phyloP scores from a whole-genome alignment of 768 basidiomycete genomes.

The Strobilomyces dryophilus region DNA sequence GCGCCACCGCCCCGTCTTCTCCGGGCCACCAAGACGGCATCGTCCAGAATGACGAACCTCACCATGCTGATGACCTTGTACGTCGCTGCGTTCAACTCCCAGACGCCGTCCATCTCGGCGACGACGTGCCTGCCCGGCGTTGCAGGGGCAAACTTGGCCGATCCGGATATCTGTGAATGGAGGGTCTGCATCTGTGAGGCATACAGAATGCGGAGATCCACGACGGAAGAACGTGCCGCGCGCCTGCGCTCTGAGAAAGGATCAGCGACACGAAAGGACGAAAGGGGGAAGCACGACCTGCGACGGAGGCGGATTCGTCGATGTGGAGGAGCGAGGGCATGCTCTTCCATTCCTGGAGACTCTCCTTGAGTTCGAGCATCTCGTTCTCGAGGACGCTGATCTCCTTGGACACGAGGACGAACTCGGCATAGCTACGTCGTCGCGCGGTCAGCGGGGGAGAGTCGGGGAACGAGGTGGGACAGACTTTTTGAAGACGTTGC shows the following conservation, averaged over 20 bases:
- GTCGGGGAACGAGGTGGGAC: slow-evolving; percentile 22
- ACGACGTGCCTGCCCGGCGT: slow-evolving; percentile 91
- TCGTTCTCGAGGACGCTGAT: slow-evolving; percentile 95
- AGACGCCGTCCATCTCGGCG: slow-evolving; percentile 76
- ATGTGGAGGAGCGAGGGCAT: slow-evolving; percentile 93
- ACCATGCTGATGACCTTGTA: slow-evolving; percentile 89
- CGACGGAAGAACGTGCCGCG: slow-evolving; percentile 84
- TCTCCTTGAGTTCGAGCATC: slow-evolving; percentile 94
- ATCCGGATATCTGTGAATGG: slow-evolving; percentile 88
- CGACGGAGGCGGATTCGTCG: slow-evolving; percentile 69
- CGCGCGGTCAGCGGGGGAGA: slow-evolving; percentile 6
- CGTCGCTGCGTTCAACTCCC: slow-evolving; percentile 87
- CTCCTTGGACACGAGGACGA: slow-evolving; percentile 95
- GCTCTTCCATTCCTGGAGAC: slow-evolving; percentile 90
- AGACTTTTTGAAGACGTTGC: slow-evolving; percentile 90
- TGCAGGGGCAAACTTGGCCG: slow-evolving; percentile 90
- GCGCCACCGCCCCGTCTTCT: slow-evolving; percentile 51
- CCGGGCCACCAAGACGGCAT: slow-evolving; percentile 84
- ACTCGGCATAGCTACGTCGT: slow-evolving; percentile 82
- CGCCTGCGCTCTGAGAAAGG: slow-evolving; percentile 44
- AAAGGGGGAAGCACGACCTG: slow-evolving; percentile 34
- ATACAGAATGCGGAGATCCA: slow-evolving; percentile 91
- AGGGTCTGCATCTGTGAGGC: slow-evolving; percentile 91
- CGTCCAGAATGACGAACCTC: slow-evolving; percentile 87
- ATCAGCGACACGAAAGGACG: slow-evolving; percentile 23